A percentile compares a stretch with the other conserved stretches of the same genome.
These are phyloP conservation scores for Penicillium bialowiezense DNA, from an alignment of 495 filamentous ascomycete genomes.

Conservation along the genomic window DNA sequence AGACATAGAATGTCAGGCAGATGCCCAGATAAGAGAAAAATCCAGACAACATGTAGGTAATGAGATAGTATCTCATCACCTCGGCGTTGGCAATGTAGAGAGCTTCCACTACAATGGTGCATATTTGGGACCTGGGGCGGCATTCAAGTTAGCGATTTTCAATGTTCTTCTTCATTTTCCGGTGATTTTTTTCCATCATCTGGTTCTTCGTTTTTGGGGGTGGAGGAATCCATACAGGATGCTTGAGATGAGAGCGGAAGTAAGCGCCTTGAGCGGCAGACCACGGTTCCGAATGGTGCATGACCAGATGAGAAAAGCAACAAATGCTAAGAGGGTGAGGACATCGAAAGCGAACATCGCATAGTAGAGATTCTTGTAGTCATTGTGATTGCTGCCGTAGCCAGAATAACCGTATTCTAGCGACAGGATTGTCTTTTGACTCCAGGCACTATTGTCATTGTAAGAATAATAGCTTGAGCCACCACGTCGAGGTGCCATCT, in stretches of 20 bases:
- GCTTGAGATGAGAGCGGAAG: slow-evolving; percentile 7
- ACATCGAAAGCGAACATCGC: slow-evolving; percentile 17
- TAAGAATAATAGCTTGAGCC: slow-evolving; percentile 9
- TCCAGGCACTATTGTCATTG: slow-evolving; percentile 8
- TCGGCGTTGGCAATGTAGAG: slow-evolving; percentile 13
- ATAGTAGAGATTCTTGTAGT: slow-evolving; percentile 3
- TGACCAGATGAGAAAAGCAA: slow-evolving; percentile 20
- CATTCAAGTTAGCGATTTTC: not conserved
- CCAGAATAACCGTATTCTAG: not conserved
- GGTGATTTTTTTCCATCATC: too few species aligned
- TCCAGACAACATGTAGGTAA: slow-evolving; percentile 17
- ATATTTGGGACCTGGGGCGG: slow-evolving; percentile 1
- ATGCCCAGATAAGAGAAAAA: slow-evolving; percentile 16
- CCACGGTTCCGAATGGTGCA: slow-evolving; percentile 15
- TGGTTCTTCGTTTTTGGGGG: not conserved
- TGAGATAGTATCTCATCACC: slow-evolving; percentile 21
- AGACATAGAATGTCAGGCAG: slow-evolving; percentile 18
- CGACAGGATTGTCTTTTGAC: not conserved
- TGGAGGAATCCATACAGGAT: slow-evolving; percentile 10
- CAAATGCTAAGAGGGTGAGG: slow-evolving; percentile 14
- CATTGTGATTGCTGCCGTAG: not conserved
- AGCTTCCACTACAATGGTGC: slow-evolving; percentile 8
- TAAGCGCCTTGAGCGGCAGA: slow-evolving; percentile 11
- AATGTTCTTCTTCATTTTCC: too few species aligned
- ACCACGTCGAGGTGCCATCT: slow-evolving; percentile 18